Evolutionary conservation across 2,329 filamentous ascomycete species (phyloP), one percentile per base, ranked within the genome.

Genomic region (Trichoderma brevicompactum): DNA sequence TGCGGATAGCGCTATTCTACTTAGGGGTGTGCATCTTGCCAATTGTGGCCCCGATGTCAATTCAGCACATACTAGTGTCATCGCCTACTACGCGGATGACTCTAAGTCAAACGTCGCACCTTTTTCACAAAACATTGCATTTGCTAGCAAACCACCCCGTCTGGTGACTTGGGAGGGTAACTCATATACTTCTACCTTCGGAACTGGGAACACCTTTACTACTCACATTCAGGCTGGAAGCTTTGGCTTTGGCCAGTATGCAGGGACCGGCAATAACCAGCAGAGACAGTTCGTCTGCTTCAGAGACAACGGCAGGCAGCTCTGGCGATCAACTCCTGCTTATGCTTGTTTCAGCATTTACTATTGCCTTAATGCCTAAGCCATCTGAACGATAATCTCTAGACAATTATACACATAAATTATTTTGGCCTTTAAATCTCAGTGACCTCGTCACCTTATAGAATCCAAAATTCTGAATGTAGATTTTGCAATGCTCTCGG

Each of bases 281-380:
- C 58, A 62, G 58, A 32, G 58, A 17, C 17, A 23, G 36, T 62
- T 62, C 52, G 58, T 5, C 52, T 62, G 58, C 58, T 62, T 62
- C 38, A 50, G 58, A 10, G 58, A 62, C 28, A 36, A 62, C 40
- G 17, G 23, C 58, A 62, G 58, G 12, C 58, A 62, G 48, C 58
- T 62, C 5, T 62, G 58, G 58, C 23, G 58, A 13, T 41, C 58
- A 4, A 19, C 58, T 0, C 9, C 19, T 19, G 58, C 58, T 34
- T 62, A 52, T 8, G 58, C 58, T 36, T 62, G 58, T 17, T 62
- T 62, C 7, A 62, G 58, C 38, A 62, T 62, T 34, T 62, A 62
- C 38, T 62, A 62, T 7, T 62, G 58, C 23, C 58, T 62, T 15
- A 46, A 62, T 40, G 58, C 58, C 10, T 62, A 53, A 36, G 10